These are phyloP conservation scores for Pugionium cornutum DNA, from an alignment of 345 rosid species.

Conservation along the genomic window DNA sequence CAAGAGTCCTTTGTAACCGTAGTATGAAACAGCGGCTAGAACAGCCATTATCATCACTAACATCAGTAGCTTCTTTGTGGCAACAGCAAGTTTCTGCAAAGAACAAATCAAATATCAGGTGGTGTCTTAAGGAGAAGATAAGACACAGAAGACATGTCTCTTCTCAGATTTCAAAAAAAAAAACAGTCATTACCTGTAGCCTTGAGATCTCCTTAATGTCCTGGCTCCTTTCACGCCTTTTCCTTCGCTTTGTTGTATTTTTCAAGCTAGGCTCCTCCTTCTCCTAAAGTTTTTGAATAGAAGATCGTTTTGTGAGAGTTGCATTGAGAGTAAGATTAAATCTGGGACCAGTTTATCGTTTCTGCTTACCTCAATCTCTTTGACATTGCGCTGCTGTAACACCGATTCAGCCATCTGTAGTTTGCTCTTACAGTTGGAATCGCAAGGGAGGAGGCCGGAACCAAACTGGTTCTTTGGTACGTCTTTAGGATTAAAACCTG, in stretches of 20 bases:
- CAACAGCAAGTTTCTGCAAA: slow-evolving; percentile 56
- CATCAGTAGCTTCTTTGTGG: slow-evolving; percentile 51
- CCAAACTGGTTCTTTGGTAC: slow-evolving; percentile 70
- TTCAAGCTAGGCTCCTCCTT: slow-evolving; percentile 52
- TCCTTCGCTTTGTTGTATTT: slow-evolving; percentile 62
- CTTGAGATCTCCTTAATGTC: slow-evolving; percentile 53
- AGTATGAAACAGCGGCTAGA: slow-evolving; percentile 48
- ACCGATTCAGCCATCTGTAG: slow-evolving; percentile 52
- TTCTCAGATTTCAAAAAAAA: neutral
- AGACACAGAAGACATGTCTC: neutral
- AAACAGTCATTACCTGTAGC: slow-evolving; percentile 51
- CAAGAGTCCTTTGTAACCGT: slow-evolving; percentile 78
- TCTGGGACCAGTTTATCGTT: slow-evolving; percentile 3
- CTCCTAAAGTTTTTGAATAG: slow-evolving; percentile 44
- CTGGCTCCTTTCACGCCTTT: slow-evolving; percentile 56
- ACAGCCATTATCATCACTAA: slow-evolving; percentile 39
- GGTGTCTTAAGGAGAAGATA: neutral
- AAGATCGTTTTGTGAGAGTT: neutral
- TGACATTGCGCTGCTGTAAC: slow-evolving; percentile 64
- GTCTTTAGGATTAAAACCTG: slow-evolving; percentile 63
- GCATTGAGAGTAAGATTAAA: slow-evolving; percentile 2
- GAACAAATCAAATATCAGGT: slow-evolving; percentile 7
- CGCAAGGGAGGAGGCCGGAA: slow-evolving; percentile 73
- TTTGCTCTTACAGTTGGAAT: slow-evolving; percentile 69
- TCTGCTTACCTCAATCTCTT: slow-evolving; percentile 59